These are phyloP conservation scores for Metroxylon sagu DNA, from an alignment of 176 grass and related monocot species.

Conservation along the genomic window DNA sequence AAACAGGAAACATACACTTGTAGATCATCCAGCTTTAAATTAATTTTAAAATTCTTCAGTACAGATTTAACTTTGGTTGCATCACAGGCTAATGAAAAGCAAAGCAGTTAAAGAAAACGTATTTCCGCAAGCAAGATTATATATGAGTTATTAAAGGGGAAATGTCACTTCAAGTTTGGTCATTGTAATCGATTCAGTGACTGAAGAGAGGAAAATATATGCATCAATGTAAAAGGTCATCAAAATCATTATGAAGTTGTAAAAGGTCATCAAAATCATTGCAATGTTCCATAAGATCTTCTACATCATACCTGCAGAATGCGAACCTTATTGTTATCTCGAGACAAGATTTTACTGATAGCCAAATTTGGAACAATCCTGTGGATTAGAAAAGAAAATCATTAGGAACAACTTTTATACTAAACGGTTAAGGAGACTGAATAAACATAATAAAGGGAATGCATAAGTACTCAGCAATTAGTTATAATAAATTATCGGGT, in stretches of 20 bases:
- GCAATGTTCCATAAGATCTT: background rate
- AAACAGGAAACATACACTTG: too few relatives aligned
- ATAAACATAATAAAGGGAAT: background rate
- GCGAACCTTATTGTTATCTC: conserved; percentile 98
- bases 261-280: background rate
- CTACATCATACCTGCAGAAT: conserved; percentile 61
- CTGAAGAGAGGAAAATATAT: background rate
- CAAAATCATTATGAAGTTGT: background rate
- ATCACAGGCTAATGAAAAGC: too few relatives aligned
- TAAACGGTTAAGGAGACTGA: background rate
- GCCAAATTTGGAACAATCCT: conserved; percentile 98
- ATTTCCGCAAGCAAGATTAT: too few relatives aligned
- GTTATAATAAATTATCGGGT: too few relatives aligned
- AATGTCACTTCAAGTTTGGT: too few relatives aligned
- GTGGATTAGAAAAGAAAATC: conserved; percentile 7
- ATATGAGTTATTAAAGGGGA: too few relatives aligned
- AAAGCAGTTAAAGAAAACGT: too few relatives aligned
- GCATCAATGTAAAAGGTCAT: background rate
- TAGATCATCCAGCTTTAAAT: too few relatives aligned
- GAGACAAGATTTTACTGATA: conserved; percentile 77
- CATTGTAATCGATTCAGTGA: background rate
- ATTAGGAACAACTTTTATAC: background rate
- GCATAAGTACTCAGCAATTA: background rate
- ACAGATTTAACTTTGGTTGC: too few relatives aligned
- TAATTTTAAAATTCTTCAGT: too few relatives aligned